Percentiles rank a stretch among this genome's conserved stretches.
Evolutionary conservation across 768 basidiomycete genomes (phyloP).

Genomic region (Tulasnella calospora): DNA sequence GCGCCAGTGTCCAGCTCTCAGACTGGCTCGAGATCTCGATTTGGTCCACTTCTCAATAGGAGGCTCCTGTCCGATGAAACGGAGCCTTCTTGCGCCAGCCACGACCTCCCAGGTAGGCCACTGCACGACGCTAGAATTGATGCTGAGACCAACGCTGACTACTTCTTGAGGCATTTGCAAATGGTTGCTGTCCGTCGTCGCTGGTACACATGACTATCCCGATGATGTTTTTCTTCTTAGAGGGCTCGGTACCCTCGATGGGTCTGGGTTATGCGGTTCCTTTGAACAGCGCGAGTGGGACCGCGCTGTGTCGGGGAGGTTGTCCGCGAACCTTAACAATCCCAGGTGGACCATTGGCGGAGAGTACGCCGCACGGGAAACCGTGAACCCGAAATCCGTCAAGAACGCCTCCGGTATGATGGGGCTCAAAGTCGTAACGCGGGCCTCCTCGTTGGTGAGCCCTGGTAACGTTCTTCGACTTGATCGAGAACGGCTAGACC

Average conservation of each 20-base stretch:
- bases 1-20: neutral
- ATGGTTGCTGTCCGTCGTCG: neutral
- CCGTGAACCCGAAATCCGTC: neutral
- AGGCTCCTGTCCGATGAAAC: conserved; percentile 1
- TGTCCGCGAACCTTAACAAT: neutral
- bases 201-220: neutral
- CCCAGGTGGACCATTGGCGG: neutral
- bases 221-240: neutral
- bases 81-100: neutral
- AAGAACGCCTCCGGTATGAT: neutral
- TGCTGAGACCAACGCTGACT: neutral
- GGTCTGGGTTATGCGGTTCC: neutral
- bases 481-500: neutral
- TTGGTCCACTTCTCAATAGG: neutral
- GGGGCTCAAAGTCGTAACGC: neutral
- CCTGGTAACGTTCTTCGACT: neutral
- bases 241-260: neutral
- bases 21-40: neutral
- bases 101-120: neutral
- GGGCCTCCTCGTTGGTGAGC: conserved; percentile 6
- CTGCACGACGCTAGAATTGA: neutral
- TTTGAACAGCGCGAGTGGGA: neutral
- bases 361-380: neutral
- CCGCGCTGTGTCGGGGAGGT: neutral
- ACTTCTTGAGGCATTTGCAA: neutral